phyloP scores from a whole-genome alignment of 164 flowering plant genomes.

The Hamamelis virginiana region DNA sequence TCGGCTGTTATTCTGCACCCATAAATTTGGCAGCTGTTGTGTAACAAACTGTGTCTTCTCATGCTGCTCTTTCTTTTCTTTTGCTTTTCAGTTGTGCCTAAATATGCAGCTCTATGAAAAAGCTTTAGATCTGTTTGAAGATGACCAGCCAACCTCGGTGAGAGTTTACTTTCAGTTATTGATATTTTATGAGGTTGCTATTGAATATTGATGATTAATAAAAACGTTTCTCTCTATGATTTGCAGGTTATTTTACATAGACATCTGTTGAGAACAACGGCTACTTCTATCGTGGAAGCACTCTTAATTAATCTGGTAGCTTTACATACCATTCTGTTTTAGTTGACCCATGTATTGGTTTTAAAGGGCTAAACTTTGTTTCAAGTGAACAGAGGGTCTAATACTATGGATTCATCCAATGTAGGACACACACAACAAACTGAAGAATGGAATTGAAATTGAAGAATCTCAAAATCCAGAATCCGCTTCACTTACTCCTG shows the following conservation, averaged over 20 bases:
- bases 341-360: background rate
- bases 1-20: background rate
- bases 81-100: slow-evolving; percentile 58
- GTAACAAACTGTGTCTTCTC: background rate
- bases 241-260: slow-evolving; percentile 76
- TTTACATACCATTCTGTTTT: background rate
- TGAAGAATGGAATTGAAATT: slow-evolving; percentile 80
- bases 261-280: slow-evolving; percentile 79
- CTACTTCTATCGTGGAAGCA: slow-evolving; percentile 66
- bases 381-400: background rate
- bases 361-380: background rate
- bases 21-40: background rate
- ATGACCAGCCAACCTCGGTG: slow-evolving; percentile 82
- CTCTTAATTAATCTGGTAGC: slow-evolving; percentile 74
- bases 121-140: slow-evolving; percentile 90
- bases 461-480: slow-evolving; percentile 58
- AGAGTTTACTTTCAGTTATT: slow-evolving; percentile 31
- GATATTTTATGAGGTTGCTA: slow-evolving; percentile 6
- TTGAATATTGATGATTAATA: background rate
- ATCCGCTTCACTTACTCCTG: slow-evolving; percentile 45
- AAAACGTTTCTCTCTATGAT: slow-evolving; percentile 11
- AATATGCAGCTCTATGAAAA: slow-evolving; percentile 91
- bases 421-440: slow-evolving; percentile 75
- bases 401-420: slow-evolving; percentile 8
- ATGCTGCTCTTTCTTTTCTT: slow-evolving; percentile 2